These are phyloP conservation scores for Ambrosia artemisiifolia DNA, from an alignment of 129 eudicot species.

Conservation along the genomic window DNA sequence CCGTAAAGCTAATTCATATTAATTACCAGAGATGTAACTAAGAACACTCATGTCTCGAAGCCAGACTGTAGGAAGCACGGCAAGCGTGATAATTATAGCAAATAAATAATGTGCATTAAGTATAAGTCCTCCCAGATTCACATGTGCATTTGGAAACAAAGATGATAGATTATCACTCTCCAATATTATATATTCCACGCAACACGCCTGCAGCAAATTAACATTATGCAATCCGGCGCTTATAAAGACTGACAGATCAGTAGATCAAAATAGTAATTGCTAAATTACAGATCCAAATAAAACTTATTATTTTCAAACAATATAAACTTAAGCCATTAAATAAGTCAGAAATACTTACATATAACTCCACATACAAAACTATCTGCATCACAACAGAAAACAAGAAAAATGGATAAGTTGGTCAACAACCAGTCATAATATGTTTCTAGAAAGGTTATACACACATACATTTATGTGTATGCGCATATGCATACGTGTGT, in stretches of 20 bases:
- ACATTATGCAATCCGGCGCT: not conserved
- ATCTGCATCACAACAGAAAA: slow-evolving; percentile 59
- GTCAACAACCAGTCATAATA: slow-evolving; percentile 21
- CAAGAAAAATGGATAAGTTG: slow-evolving; percentile 10
- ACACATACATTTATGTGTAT: not conserved
- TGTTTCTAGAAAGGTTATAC: not conserved
- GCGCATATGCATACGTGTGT: not conserved
- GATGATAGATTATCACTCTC: slow-evolving; percentile 93
- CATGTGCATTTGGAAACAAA: slow-evolving; percentile 84
- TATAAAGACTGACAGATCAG: too few relatives aligned
- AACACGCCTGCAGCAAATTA: slow-evolving; percentile 55
- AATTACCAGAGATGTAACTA: slow-evolving; percentile 86
- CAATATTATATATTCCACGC: slow-evolving; percentile 84
- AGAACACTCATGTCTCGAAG: slow-evolving; percentile 72
- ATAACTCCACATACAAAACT: slow-evolving; percentile 75
- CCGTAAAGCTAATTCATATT: not conserved
- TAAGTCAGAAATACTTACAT: slow-evolving; percentile 60
- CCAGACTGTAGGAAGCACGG: slow-evolving; percentile 91
- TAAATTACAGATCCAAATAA: not conserved
- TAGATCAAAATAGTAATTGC: too few relatives aligned
- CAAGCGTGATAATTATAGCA: slow-evolving; percentile 58
- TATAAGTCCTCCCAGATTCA: slow-evolving; percentile 45
- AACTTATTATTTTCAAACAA: not conserved
- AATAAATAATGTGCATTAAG: slow-evolving; percentile 67
- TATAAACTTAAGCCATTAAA: not conserved